Conservation (phyloP, 1,284 basidiomycete genomes). For the Coniophora puteana region DNA sequence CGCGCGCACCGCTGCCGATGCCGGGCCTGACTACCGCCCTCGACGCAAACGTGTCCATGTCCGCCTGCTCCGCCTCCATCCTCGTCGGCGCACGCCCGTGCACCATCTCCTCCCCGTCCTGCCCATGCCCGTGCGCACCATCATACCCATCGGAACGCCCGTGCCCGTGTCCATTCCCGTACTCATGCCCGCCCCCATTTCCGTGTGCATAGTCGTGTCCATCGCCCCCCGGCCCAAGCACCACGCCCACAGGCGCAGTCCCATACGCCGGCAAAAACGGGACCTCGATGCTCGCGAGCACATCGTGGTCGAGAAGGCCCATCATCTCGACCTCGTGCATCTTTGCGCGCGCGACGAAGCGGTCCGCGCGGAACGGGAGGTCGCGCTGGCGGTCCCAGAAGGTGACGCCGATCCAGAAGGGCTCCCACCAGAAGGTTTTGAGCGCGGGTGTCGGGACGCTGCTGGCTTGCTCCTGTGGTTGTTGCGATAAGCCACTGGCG, state of each 20-base stretch:
- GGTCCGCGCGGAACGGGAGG: slow-evolving; percentile 81
- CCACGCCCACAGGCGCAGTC: slow-evolving; percentile 24
- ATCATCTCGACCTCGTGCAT: slow-evolving; percentile 96
- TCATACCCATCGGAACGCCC: too few species aligned
- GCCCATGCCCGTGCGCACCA: too few species aligned
- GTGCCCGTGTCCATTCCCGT: too few species aligned
- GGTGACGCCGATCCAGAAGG: slow-evolving; percentile 77
- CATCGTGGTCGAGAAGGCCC: slow-evolving; percentile 85
- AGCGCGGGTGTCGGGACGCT: slow-evolving; percentile 31
- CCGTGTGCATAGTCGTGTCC: too few species aligned
- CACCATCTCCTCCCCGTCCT: too few species aligned
- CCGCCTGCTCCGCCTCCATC: slow-evolving; percentile 66
- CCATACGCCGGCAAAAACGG: slow-evolving; percentile 57
- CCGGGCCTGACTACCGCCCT: slow-evolving; percentile 34
- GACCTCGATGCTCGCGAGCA: slow-evolving; percentile 81
- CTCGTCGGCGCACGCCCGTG: slow-evolving; percentile 36
- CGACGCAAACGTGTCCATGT: slow-evolving; percentile 60
- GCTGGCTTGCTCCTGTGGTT: too few species aligned
- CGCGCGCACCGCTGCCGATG: slow-evolving; percentile 31
- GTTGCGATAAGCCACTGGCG: too few species aligned
- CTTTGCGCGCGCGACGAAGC: slow-evolving; percentile 86
- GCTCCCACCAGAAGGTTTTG: slow-evolving; percentile 78
- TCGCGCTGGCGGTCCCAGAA: slow-evolving; percentile 88
- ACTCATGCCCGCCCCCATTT: too few species aligned
- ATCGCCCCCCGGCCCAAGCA: too few species aligned